Conservation (phyloP, 1,284 basidiomycete species). For the Thelephora terrestris region DNA sequence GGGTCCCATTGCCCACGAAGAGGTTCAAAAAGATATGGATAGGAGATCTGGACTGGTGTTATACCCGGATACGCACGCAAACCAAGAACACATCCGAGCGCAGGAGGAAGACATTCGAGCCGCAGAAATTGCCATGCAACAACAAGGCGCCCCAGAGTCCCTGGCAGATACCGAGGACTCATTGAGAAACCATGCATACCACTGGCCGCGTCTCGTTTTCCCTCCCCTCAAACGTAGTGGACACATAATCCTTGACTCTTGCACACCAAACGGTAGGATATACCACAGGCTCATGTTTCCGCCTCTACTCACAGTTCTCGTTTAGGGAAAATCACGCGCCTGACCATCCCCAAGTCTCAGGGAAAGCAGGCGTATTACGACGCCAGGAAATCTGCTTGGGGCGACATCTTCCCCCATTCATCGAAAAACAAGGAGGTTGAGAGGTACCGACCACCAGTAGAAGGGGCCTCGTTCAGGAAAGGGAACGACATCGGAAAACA, state of each 20-base stretch:
- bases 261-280: constrained; percentile 65
- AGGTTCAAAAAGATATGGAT: constrained; percentile 23
- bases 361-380: constrained; percentile 95
- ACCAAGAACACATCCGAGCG: too few relatives aligned
- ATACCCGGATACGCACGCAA: too few relatives aligned
- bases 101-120: too few relatives aligned
- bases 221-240: constrained; percentile 88
- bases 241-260: constrained; percentile 89
- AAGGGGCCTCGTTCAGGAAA: constrained; percentile 16
- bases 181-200: constrained; percentile 58
- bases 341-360: constrained; percentile 86
- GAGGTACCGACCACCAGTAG: constrained; percentile 41
- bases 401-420: constrained; percentile 88
- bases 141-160: constrained; percentile 8
- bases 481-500: constrained; percentile 52
- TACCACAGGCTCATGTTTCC: background rate
- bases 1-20: constrained; percentile 44
- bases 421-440: constrained; percentile 65
- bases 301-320: constrained; percentile 1
- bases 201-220: constrained; percentile 87
- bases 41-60: too few relatives aligned
- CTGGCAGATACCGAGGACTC: constrained; percentile 33
- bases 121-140: background rate
- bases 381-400: constrained; percentile 88
- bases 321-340: constrained; percentile 79